Evolutionary conservation across 148 eudicot species (phyloP), one percentile per base, ranked within the genome.

Genomic region (Chenopodium berlandieri): DNA sequence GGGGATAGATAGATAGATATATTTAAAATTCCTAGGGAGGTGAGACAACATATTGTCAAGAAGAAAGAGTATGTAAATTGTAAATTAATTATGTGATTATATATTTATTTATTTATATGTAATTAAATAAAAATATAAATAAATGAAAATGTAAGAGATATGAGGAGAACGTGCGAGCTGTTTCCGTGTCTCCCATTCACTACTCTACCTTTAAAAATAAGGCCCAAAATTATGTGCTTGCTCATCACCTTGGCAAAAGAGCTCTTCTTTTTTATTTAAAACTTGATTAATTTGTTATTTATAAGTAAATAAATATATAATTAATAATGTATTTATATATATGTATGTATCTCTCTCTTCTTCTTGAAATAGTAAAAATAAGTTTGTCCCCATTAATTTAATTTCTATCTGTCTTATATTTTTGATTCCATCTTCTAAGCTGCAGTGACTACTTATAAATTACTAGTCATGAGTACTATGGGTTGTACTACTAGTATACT

Each of bases 111-210:
- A 37, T 37, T 4, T 37, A 37, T 6, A 40, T 40, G 44, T 40
- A 40, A 40, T 40, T 40, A 40, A 40, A 64, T 46, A 68, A 79
- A 44, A 46, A 73, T 50, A 50, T 11, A 1, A 47, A 79, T 77
- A 80, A 66, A 31, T 11, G 30, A 20, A 63, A 46, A 37, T 7
- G 70, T 73, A 75, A 50, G 77, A 78, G 83, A 75, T 79, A 73
- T 81, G 84, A 85, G 85, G 84, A 88, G 94, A 94, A 93, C 99
- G 94, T 95, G 99, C 97, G 90, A 74, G 84, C 89, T 91, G 97
- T 92, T 92, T 85, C 96, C 90, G 76, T 91, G 93, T 92, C 91
- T 87, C 87, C 91, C 79, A 86, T 84, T 78, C 81, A 63, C 67
- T 74, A 71, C 22, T 72, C 65, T 34, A 20, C 75, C 44, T 52